A percentile compares a stretch with the other conserved stretches of the same genome.
Evolutionary conservation across 2,329 filamentous ascomycete genomes (phyloP).

Genomic region (Fusarium duplospermum): DNA sequence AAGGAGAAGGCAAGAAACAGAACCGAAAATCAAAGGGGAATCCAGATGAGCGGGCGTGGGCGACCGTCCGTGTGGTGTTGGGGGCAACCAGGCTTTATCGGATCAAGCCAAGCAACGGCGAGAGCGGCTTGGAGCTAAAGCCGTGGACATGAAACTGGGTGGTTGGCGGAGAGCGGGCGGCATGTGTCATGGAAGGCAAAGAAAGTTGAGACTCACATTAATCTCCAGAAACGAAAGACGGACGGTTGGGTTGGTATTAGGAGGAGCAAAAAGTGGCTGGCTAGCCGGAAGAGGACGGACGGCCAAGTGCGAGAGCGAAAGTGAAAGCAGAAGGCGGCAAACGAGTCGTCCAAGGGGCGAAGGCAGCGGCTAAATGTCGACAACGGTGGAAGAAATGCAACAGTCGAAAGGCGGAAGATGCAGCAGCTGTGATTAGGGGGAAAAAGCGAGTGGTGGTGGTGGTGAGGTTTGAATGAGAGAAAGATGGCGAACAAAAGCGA

Average conservation of each 20-base stretch:
- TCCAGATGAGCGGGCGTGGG: conserved; percentile 4
- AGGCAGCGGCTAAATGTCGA: conserved; percentile 31
- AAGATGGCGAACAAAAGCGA: conserved; percentile 31
- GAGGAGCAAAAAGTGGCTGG: conserved; percentile 40
- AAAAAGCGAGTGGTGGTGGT: conserved; percentile 40
- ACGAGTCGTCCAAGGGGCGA: conserved; percentile 22
- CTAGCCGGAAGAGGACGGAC: conserved; percentile 37
- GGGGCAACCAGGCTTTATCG: conserved; percentile 37
- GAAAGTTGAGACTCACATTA: conserved; percentile 52
- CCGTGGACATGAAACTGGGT: conserved; percentile 31
- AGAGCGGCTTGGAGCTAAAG: conserved; percentile 17
- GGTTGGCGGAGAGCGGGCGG: conserved; percentile 46
- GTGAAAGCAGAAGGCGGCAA: conserved; percentile 27
- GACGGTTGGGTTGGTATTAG: conserved; percentile 37
- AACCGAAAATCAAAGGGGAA: conserved; percentile 5
- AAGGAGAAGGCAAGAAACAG: neutral
- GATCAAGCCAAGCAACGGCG: conserved; percentile 14
- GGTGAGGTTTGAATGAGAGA: conserved; percentile 43
- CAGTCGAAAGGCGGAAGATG: conserved; percentile 17
- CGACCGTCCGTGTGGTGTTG: conserved; percentile 11
- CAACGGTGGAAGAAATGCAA: conserved; percentile 34
- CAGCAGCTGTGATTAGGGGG: conserved; percentile 35
- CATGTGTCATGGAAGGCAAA: conserved; percentile 46
- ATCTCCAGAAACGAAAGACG: conserved; percentile 46
- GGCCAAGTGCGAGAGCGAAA: conserved; percentile 36